phyloP scores from a whole-genome alignment of 352 stramenopile species.

The Globisporangium nodosum region DNA sequence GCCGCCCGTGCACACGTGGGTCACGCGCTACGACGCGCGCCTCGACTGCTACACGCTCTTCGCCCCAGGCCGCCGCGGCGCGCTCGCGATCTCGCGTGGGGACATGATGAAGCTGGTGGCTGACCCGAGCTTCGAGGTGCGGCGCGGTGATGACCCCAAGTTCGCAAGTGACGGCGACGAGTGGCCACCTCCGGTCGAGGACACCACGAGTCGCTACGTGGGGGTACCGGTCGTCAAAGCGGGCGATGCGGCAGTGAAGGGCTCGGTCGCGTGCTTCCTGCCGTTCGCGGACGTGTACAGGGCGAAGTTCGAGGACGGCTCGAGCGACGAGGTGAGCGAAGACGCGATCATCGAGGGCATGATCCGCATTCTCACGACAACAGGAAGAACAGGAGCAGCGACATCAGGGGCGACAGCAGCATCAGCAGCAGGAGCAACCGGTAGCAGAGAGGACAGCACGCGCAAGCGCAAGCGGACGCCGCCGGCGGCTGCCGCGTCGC shows the following conservation, averaged over 20 bases:
- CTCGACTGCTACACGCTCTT: slow-evolving; percentile 70
- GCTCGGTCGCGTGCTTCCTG: slow-evolving; percentile 45
- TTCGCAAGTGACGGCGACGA: slow-evolving; percentile 24
- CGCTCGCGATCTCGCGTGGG: slow-evolving; percentile 28
- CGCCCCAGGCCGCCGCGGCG: slow-evolving; percentile 26
- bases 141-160: slow-evolving; percentile 27
- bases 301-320: slow-evolving; percentile 48
- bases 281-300: slow-evolving; percentile 56
- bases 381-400: no score
- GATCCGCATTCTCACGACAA: slow-evolving; percentile 29
- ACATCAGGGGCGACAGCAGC: neutral
- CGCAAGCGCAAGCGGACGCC: slow-evolving; percentile 9
- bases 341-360: slow-evolving; percentile 55
- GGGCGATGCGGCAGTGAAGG: slow-evolving; percentile 8
- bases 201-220: slow-evolving; percentile 48
- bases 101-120: slow-evolving; percentile 66
- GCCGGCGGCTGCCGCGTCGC: neutral
- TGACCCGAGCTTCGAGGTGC: slow-evolving; percentile 44
- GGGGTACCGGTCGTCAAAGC: slow-evolving; percentile 24
- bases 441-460: neutral
- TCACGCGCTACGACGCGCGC: slow-evolving; percentile 60
- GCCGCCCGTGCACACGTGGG: slow-evolving; percentile 46
- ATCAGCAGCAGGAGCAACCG: neutral
- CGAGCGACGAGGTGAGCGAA: slow-evolving; percentile 41
- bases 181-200: slow-evolving; percentile 44